Evolutionary conservation across 192 early-diverging fungal species (phyloP).

Genomic region (Spizellomyces sp.): DNA sequence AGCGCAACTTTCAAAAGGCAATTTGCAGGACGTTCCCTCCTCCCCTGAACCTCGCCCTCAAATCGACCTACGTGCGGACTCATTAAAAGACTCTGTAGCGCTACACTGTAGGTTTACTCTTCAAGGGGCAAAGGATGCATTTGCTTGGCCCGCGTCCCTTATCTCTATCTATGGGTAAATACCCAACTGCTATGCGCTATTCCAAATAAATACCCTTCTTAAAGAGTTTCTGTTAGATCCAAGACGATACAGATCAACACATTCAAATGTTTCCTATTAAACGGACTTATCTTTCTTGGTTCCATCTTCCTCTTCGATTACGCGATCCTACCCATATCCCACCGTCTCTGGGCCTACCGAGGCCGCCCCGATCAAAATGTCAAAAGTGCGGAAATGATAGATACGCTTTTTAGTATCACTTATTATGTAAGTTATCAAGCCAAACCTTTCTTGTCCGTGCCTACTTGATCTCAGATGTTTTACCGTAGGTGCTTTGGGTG

Average conservation of each 20-base stretch:
- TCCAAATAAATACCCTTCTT: too few species aligned
- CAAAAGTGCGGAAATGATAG: background rate
- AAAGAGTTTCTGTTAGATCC: conserved; percentile 35
- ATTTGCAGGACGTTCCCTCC: too few species aligned
- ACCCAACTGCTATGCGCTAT: background rate
- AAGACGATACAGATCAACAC: conserved; percentile 42
- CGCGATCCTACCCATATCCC: conserved; percentile 24
- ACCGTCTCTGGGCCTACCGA: background rate
- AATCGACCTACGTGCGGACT: background rate
- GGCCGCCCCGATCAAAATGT: background rate
- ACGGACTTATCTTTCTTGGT: conserved; percentile 56
- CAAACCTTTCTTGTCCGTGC: background rate
- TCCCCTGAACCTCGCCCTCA: too few species aligned
- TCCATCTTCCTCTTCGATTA: conserved; percentile 51
- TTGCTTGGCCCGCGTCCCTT: conserved; percentile 44
- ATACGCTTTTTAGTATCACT: conserved; percentile 6
- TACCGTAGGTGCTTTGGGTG: conserved; percentile 53
- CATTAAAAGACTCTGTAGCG: background rate
- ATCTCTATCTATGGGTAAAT: conserved; percentile 54
- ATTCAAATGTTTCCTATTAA: conserved; percentile 52
- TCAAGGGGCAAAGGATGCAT: conserved; percentile 42
- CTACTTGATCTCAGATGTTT: background rate
- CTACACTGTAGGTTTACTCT: background rate
- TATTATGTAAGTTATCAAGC: conserved; percentile 14
- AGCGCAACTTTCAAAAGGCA: too few species aligned